These are phyloP conservation scores for Eucalyptus paniculata DNA, from an alignment of 345 rosid genomes.

Conservation along the genomic window DNA sequence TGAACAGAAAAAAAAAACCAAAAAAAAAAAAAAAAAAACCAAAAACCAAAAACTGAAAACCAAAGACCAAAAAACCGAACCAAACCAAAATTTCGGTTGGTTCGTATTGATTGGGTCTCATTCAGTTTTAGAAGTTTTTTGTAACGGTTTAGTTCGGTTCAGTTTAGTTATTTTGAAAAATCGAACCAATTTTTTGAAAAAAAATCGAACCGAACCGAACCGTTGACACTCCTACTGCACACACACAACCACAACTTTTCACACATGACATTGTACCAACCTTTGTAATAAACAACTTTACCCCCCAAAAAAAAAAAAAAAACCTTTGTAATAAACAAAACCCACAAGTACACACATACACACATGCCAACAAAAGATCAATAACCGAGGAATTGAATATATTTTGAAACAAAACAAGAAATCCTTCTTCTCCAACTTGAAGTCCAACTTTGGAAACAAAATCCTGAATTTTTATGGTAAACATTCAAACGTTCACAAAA, in stretches of 20 bases:
- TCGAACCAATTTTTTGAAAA: no score
- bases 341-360: neutral
- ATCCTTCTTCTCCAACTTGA: neutral
- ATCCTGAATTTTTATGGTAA: neutral
- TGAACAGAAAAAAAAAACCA: no score
- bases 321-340: neutral
- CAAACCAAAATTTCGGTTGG: no score
- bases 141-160: fast-evolving
- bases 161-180: no score
- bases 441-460: neutral
- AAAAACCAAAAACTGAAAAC: no score
- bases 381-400: neutral
- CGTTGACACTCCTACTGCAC: no score
- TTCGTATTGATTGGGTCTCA: no score
- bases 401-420: no score
- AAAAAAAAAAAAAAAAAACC: no score
- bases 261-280: neutral
- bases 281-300: neutral
- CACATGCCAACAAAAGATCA: neutral
- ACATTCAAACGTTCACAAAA: neutral
- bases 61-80: fast-evolving
- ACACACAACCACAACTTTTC: neutral
- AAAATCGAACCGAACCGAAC: fast-evolving
- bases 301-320: no score
- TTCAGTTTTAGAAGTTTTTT: no score